Base-by-base conservation (phyloP, 2,329 filamentous ascomycete species). In the Botryosphaeria agaves region DNA sequence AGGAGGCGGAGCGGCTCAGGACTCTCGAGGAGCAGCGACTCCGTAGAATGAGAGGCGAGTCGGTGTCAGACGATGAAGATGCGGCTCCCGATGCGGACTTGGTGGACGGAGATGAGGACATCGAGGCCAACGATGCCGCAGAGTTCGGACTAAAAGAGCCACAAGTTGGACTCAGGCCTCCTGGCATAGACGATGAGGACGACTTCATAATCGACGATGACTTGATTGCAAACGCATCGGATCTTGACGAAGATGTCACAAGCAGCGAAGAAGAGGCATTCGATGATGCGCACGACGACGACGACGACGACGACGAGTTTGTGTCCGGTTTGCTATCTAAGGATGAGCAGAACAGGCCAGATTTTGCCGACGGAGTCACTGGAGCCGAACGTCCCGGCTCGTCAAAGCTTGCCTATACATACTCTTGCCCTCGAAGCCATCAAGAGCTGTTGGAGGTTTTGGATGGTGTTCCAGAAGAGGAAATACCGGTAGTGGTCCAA, bases 151-250 rank as follows among this genome's bases (percentile, higher is more conserved):
- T 76, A n/a, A 72, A 69, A 5, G 66, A 65, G 3, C 62, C 66
- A 7, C 66, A 76, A 34, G 52, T 46, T 26, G 43, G 44, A 16
- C 45, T 44, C 24, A 37, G 49, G 46, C 40, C 48, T 38, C 36
- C 45, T 32, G 41, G 53, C 40, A 34, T 92, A 19, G 84, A 93
- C 39, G 87, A 94, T 41, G 87, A 95, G 48, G 87, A 95, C 43
- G 83, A 94, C 42, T 95, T 95, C 44, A 50, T 87, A 16, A 74
- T 94, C 37, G 87, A 95, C 35, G 81, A 89, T 37, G 78, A 92
- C 45, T 64, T 95, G 11, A 68, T 94, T 19, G 84, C 84, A 8
- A 85, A 76, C 41, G 80, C 74, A 21, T 87, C 81, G 3, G 59
- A 63, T 28, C 44, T 48, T 15, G 36, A 38, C 14, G 41, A 48